Evolutionary conservation across 2,329 filamentous ascomycete genomes (phyloP), one percentile per base, ranked within the genome.

Genomic region (Pseudogymnoascus sp.): DNA sequence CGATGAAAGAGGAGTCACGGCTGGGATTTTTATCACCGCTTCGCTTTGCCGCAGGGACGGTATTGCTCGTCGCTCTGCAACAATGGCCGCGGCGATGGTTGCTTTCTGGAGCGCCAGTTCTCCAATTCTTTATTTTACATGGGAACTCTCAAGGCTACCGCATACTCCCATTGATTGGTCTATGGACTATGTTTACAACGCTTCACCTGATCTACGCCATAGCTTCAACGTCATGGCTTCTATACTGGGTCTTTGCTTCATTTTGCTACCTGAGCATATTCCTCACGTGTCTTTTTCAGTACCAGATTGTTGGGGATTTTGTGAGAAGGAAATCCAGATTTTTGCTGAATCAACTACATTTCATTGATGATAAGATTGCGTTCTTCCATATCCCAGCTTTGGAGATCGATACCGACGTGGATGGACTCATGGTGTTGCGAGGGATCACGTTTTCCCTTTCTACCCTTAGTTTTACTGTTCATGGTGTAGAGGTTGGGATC

Each of bases 401-500:
- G 60, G 80, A 83, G 66, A 82, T 83, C 44, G 81, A 83, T 65
- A 80, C 77, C 0, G 78, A 81, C 27, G 78, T 82, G 12, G 75
- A 80, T 65, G 81, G 81, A 0, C 70, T 83, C 15, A 77, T 83
- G 66, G 79, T 81, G 5, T 73, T 83, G 41, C 74, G 81, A n/a
- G 81, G 80, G 0, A 68, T 81, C 3, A 82, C 80, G 0, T 72
- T 83, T n/a, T 79, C 75, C 0, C 68, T 83, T 2, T 80, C 78
- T 1, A 79, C 72, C 5, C 66, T 84, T 62, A 81, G 76, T 3
- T 72, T 81, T 27, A 75, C 78, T 4, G 79, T 79, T 2, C 79
- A 83, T 70, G 80, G 81, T 1, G 73, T 83, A 27, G 80, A 84
- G 66, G 77, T 82, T 4, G 81, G 79, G 33, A 76, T 82, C 66